Evolutionary conservation across 2,329 filamentous ascomycete species (phyloP), one percentile per base, ranked within the genome.

Genomic region (Dactylellina sp.): DNA sequence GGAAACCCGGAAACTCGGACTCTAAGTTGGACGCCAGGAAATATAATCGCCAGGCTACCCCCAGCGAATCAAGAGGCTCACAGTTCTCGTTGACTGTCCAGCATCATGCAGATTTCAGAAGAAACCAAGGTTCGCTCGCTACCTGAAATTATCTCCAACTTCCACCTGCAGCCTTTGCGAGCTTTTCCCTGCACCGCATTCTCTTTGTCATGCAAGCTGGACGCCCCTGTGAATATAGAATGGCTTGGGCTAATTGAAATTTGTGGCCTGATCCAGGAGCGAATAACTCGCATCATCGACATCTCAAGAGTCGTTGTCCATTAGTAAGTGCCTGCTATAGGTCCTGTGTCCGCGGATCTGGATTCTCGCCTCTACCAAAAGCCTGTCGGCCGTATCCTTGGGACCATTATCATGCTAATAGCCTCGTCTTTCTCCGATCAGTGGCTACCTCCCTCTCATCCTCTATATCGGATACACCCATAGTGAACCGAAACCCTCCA

Each of bases 401-500:
- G 50, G 39, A 70, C 37, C 40, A 52, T 44, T 42, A 25, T 7
- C 5, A 24, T 52, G 49, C 57, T 71, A 35, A 62, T 57, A 37
- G 18, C 37, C 49, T 47, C 50, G 28, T 50, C 32, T 62, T 40
- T 59, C 35, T 25, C 39, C 52, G 44, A 66, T 39, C 37, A 72
- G 68, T 60, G 68, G 68, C 11, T 72, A 72, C 37, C 68, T 72
- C 28, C 68, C 68, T 40, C 47, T 72, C n/a, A 72, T 72, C 28
- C 68, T 72, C 18, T 72, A 72, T 64, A 72, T 72, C 53, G 68
- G 68, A 55, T 72, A 72, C 60, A 64, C 68, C 44, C 68, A 72
- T 7, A 72, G 68, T 28, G 68, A 72, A 20, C 68, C 68, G 37
- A 72, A 72, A 57, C 68, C 68, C 7, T 59, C 68, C 35, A 55